Percentiles rank a stretch among this genome's conserved stretches.
phyloP scores from a whole-genome alignment of 192 early-diverging fungal genomes.

The Coemansia guatemalensis region DNA sequence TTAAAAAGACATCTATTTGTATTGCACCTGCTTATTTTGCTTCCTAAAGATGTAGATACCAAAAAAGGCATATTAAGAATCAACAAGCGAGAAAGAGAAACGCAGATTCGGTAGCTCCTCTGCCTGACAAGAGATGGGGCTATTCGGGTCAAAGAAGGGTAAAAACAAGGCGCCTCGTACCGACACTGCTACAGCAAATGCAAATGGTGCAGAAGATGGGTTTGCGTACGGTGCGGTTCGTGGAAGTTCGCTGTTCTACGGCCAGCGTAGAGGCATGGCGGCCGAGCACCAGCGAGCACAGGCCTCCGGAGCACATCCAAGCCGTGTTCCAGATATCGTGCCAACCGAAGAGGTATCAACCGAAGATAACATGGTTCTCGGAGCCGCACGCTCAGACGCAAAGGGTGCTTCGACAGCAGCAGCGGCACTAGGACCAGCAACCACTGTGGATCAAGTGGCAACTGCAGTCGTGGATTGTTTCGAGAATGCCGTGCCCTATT shows the following conservation, averaged over 20 bases:
- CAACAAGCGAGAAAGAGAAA: background rate
- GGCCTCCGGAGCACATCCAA: too few relatives aligned
- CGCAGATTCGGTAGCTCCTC: too few relatives aligned
- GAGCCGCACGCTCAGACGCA: background rate
- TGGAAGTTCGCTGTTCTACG: too few relatives aligned
- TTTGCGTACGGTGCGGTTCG: too few relatives aligned
- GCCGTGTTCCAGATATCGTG: too few relatives aligned
- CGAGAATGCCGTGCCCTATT: constrained; percentile 26
- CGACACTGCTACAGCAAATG: background rate
- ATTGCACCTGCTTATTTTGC: background rate
- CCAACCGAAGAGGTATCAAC: background rate
- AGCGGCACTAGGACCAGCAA: too few relatives aligned
- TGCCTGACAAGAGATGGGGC: constrained; percentile 20
- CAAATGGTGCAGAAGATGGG: too few relatives aligned
- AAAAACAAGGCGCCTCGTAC: constrained; percentile 17
- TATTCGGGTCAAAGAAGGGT: constrained; percentile 36
- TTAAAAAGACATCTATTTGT: too few relatives aligned
- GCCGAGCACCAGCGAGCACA: too few relatives aligned
- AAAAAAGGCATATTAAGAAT: constrained; percentile 1
- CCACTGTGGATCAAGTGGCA: constrained; percentile 29
- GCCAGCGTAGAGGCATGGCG: too few relatives aligned
- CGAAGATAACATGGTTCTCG: constrained; percentile 10
- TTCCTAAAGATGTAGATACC: background rate
- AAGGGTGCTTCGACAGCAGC: background rate
- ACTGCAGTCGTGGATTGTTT: constrained; percentile 28